Percentiles rank a stretch among this genome's conserved stretches.
phyloP scores from a whole-genome alignment of 2,329 filamentous ascomycete genomes.

The Seiridium cupressi region DNA sequence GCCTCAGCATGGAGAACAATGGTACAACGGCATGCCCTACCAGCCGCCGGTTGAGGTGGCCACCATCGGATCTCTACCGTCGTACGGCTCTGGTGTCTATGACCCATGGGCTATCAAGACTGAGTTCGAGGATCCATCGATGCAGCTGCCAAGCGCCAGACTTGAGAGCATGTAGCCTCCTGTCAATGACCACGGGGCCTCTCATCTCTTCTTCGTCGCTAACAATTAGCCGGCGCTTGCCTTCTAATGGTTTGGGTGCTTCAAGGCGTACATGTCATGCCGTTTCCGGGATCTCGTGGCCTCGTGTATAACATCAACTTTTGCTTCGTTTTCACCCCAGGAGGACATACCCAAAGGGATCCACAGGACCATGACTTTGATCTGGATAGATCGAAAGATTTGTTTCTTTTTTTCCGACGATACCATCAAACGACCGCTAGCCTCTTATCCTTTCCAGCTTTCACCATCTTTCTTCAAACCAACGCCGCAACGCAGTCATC shows the following conservation, averaged over 20 bases:
- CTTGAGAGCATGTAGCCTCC: slow-evolving; percentile 51
- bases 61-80: slow-evolving; percentile 50
- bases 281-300: background rate
- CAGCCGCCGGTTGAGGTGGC: slow-evolving; percentile 57
- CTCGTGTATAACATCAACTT: background rate
- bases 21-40: slow-evolving; percentile 51
- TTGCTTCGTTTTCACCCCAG: background rate
- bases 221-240: too few species aligned
- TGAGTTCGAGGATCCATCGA: slow-evolving; percentile 55
- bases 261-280: too few species aligned
- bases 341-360: slow-evolving; percentile 3
- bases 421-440: background rate
- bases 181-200: background rate
- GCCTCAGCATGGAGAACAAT: slow-evolving; percentile 46
- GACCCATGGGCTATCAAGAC: slow-evolving; percentile 55
- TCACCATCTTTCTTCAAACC: background rate
- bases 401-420: background rate
- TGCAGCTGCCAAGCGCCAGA: slow-evolving; percentile 59
- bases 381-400: background rate
- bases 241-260: too few species aligned
- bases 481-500: background rate
- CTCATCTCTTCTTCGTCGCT: background rate
- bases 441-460: background rate
- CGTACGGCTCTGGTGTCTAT: slow-evolving; percentile 48
- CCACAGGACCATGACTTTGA: slow-evolving; percentile 1